Percentiles rank a stretch among this genome's conserved stretches.
These are phyloP conservation scores for Pythium aquatile DNA, from an alignment of 352 stramenopile genomes.

Conservation along the genomic window DNA sequence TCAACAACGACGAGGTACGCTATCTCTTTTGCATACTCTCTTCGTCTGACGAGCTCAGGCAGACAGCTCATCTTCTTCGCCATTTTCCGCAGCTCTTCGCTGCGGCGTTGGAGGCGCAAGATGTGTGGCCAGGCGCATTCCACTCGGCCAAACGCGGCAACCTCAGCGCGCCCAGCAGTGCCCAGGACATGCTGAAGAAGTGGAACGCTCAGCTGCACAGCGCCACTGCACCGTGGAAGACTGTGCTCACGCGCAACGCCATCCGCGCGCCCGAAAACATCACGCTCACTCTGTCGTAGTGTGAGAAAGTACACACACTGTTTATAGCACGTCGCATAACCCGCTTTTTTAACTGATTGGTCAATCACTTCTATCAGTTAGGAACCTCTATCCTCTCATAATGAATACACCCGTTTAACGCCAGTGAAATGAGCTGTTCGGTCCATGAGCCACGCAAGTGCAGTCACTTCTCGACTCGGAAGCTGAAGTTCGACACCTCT, in stretches of 20 bases:
- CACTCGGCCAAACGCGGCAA: slow-evolving; percentile 11
- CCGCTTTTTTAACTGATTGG: not conserved
- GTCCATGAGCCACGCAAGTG: not conserved
- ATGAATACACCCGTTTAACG: slow-evolving; percentile 14
- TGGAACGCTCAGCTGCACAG: slow-evolving; percentile 24
- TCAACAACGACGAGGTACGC: slow-evolving; percentile 45
- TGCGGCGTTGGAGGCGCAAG: slow-evolving; percentile 8
- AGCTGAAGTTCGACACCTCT: slow-evolving; percentile 13
- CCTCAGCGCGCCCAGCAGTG: not conserved
- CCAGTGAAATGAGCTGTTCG: slow-evolving; percentile 14
- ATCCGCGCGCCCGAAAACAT: slow-evolving; percentile 20
- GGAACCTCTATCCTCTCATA: slow-evolving; percentile 13
- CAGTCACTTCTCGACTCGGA: slow-evolving; percentile 6
- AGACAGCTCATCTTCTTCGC: not conserved
- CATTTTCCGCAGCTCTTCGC: slow-evolving; percentile 21
- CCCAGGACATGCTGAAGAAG: slow-evolving; percentile 14
- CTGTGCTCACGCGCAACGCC: slow-evolving; percentile 17
- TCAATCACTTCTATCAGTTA: slow-evolving; percentile 20
- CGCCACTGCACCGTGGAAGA: slow-evolving; percentile 23
- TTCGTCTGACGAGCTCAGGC: not conserved
- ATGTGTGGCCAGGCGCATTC: slow-evolving; percentile 11
- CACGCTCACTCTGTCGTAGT: slow-evolving; percentile 5
- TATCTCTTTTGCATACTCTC: not conserved
- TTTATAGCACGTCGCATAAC: slow-evolving; percentile 24
- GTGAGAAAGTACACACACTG: not conserved